Conservation (phyloP, 176 grass and related monocot species). For the Coix lacrymajobi region DNA sequence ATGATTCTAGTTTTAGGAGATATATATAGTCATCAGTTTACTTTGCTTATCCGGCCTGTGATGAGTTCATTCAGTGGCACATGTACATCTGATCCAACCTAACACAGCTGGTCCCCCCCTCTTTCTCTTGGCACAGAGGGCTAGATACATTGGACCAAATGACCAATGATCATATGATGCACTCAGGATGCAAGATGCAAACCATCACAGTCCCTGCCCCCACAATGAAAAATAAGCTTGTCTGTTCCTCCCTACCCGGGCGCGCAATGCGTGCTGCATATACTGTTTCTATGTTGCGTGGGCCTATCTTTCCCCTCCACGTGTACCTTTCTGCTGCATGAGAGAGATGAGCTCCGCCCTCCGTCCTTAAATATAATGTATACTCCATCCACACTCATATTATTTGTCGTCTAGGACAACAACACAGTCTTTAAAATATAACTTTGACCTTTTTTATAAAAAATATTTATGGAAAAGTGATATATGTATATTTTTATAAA, state of each 20-base stretch:
- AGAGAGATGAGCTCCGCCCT: not conserved
- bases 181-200: not conserved
- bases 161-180: not conserved
- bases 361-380: not conserved
- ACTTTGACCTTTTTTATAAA: no score
- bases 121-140: not conserved
- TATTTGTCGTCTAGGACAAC: no score
- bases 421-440: no score
- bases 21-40: no score
- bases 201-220: not conserved
- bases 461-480: no score
- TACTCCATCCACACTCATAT: no score
- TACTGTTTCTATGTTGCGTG: not conserved
- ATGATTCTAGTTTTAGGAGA: not conserved
- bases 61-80: not conserved
- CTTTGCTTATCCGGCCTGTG: not conserved
- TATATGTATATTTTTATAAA: no score
- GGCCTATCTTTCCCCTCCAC: not conserved
- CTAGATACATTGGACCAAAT: conserved; percentile 14
- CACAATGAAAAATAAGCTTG: not conserved
- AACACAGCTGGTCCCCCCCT: not conserved
- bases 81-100: not conserved
- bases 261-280: not conserved
- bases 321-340: not conserved
- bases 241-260: not conserved